Evolutionary conservation across 148 eudicot genomes (phyloP), one percentile per base, ranked within the genome.

Genomic region (Bassia scoparia): DNA sequence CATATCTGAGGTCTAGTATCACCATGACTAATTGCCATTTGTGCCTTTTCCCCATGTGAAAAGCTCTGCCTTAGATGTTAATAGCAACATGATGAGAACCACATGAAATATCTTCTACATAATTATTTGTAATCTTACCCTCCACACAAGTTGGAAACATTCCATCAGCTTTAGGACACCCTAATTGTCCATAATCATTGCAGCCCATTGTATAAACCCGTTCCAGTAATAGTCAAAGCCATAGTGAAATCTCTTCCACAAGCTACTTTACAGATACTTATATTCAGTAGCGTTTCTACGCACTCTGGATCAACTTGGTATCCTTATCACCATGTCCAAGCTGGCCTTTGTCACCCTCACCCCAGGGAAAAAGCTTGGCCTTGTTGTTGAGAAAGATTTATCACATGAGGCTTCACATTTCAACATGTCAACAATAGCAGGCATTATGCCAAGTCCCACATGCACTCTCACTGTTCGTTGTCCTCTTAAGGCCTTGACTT

Each of bases 361-460:
- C 98, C 98, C 98, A 94, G 27, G 96, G 88, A 86, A 85, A 94
- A 27, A 94, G 78, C 78, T 86, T 91, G n/a, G n/a, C 17, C 93
- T 89, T 44, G 76, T 61, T 48, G 79, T 67, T 10, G 68, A 71
- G 60, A 75, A 81, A 33, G 82, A 33, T 64, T 76, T 74, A 72
- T 78, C 82, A 30, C 81, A 60, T 18, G 81, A 71, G 55, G 81
- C 66, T 70, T 59, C 81, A 72, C 41, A 46, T 58, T 70, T 24
- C 24, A 80, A 69, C 23, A 77, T 78, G 55, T 91, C 93, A 61
- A 91, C 89, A 74, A 94, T 78, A 29, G 98, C 97, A 70, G 97
- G n/a, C 96, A 68, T 91, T 91, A 81, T 94, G 98, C 98, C 98
- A 91, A 68, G 89, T 86, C 62, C 97, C 97, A 81, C 98, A 94